These are phyloP conservation scores for Bryoerythrophyllum caledonicum DNA, from an alignment of 225 moss, liverwort and hornwort species.

Conservation along the genomic window DNA sequence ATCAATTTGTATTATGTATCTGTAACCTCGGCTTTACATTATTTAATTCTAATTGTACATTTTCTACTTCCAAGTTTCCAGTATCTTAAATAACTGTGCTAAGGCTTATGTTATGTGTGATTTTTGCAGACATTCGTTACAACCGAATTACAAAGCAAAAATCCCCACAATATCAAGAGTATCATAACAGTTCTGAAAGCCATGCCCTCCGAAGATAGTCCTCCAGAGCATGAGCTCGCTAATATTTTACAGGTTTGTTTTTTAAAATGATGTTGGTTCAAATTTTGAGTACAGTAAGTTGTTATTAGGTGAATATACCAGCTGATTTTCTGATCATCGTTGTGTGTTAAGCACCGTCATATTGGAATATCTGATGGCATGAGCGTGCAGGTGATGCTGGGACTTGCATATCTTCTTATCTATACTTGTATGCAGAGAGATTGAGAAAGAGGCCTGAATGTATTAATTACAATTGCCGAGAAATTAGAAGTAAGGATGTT, in stretches of 20 bases:
- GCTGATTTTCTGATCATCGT: slow-evolving; percentile 2
- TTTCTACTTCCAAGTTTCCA: background rate
- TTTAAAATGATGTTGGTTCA: background rate
- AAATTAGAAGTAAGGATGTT: slow-evolving; percentile 12
- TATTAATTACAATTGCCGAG: background rate
- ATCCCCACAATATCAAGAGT: slow-evolving; percentile 89
- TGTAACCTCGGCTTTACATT: slow-evolving; percentile 16
- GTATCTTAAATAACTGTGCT: slow-evolving; percentile 11
- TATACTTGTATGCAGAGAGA: background rate
- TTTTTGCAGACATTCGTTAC: slow-evolving; percentile 87
- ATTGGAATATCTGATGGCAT: slow-evolving; percentile 12
- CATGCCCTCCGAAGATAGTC: slow-evolving; percentile 84
- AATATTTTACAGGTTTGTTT: slow-evolving; percentile 82
- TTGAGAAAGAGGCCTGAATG: background rate
- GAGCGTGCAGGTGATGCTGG: slow-evolving; percentile 11
- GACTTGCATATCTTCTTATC: background rate
- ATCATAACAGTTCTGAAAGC: slow-evolving; percentile 88
- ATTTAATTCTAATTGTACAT: slow-evolving; percentile 5
- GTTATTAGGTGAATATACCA: background rate
- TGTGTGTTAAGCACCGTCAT: background rate
- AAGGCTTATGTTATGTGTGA: slow-evolving; percentile 25
- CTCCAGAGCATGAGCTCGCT: slow-evolving; percentile 95
- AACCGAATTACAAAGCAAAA: slow-evolving; percentile 86
- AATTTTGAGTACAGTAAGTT: background rate
- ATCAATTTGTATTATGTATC: slow-evolving; percentile 15